Evolutionary conservation across 2,329 filamentous ascomycete species (phyloP), one percentile per base, ranked within the genome.

Genomic region (Fusarium sp.): DNA sequence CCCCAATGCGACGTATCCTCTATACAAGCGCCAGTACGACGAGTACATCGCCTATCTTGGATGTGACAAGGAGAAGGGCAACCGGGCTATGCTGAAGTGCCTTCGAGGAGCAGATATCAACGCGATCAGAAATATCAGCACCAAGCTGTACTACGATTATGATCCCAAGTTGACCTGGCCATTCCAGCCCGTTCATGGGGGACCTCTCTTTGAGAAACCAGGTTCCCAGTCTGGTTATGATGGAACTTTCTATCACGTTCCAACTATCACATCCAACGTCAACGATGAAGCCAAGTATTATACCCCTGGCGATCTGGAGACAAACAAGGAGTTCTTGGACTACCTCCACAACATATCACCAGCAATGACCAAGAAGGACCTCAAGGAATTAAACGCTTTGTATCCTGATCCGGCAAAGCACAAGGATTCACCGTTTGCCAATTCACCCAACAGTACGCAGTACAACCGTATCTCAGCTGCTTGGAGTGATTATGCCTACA

Each of bases 131-230:
- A 67, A 75, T 56, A 77, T 80, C 18, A 81, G 80, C 35, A 74
- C 76, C 0, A 76, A 76, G 20, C 54, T 83, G 4, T 83, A 78
- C 55, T 69, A 75, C 4, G 75, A 78, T 0, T 79, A 79, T 6
- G 71, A 79, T 6, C 76, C 77, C 17, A 77, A 76, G 36, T 72
- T 81, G 25, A 84, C 80, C 0, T 84, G 82, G 82, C 82, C 83
- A 0, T 85, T 82, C 72, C 83, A 84, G 49, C 83, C 83, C 2
- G 79, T 80, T 0, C 80, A 82, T 1, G 81, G 81, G 0, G 82
- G 82, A 0, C 80, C 80, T 0, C 57, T 84, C 1, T 74, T 84
- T 5, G 82, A 84, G 66, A 83, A 83, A 53, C 76, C 79, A 7
- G 83, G 82, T 18, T 84, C 82, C 0, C 77, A 68, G 60, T 79